phyloP scores from a whole-genome alignment of 2,329 filamentous ascomycete genomes.

The Penicillium psychrosexuale region DNA sequence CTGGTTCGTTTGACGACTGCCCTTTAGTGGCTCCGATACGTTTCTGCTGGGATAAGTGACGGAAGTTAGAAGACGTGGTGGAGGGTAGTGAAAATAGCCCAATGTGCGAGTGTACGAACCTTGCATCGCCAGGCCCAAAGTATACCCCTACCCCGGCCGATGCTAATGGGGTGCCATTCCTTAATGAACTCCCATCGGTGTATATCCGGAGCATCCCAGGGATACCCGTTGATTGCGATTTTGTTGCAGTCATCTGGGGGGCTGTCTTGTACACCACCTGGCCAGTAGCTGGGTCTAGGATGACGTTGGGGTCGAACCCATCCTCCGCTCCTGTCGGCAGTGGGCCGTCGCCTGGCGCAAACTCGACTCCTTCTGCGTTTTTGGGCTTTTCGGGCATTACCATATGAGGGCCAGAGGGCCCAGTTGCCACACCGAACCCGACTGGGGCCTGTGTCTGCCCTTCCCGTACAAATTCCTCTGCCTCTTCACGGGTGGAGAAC shows the following conservation, averaged over 20 bases:
- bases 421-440: conserved; percentile 34
- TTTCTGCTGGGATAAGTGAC: conserved; percentile 50
- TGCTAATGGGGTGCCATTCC: conserved; percentile 56
- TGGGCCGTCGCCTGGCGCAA: conserved; percentile 55
- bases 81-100: too few relatives aligned
- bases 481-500: conserved; percentile 67
- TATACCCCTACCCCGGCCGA: conserved; percentile 62
- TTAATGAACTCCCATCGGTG: conserved; percentile 61
- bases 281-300: conserved; percentile 54
- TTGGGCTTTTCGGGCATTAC: conserved; percentile 42
- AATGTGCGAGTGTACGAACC: conserved; percentile 42
- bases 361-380: conserved; percentile 44
- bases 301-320: conserved; percentile 59
- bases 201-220: conserved; percentile 58
- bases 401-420: conserved; percentile 32
- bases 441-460: conserved; percentile 31
- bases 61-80: conserved; percentile 21
- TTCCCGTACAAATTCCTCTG: conserved; percentile 67
- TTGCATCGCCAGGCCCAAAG: conserved; percentile 58
- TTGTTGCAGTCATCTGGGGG: conserved; percentile 49
- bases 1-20: conserved; percentile 83
- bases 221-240: conserved; percentile 41
- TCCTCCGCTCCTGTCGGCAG: conserved; percentile 57
- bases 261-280: conserved; percentile 55
- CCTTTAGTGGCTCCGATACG: conserved; percentile 71